Percentiles rank a stretch among this genome's conserved stretches.
These are phyloP conservation scores for Brettanomyces naardenensis DNA, from an alignment of 805 yeast species.

Conservation along the genomic window DNA sequence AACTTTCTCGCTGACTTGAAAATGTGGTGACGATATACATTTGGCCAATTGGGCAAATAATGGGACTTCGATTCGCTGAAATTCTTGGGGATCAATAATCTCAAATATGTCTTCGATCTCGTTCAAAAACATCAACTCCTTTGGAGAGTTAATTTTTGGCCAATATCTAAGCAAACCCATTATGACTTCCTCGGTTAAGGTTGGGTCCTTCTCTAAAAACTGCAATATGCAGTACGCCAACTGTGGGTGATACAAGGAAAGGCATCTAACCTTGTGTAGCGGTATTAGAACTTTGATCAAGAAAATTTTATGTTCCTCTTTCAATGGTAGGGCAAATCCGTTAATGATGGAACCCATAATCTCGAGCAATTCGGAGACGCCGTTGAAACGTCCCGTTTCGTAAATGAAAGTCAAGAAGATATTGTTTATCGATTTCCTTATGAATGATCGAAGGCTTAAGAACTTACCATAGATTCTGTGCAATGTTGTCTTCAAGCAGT, in stretches of 20 bases:
- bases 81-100: conserved; percentile 90
- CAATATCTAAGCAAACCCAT: conserved; percentile 89
- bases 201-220: conserved; percentile 89
- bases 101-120: conserved; percentile 96
- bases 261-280: conserved; percentile 81
- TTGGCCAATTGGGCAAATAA: conserved; percentile 88
- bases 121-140: conserved; percentile 91
- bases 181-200: conserved; percentile 90
- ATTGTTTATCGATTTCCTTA: conserved; percentile 84
- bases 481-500: conserved; percentile 86
- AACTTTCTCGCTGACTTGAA: conserved; percentile 95
- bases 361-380: conserved; percentile 90
- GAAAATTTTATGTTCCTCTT: conserved; percentile 93
- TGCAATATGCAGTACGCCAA: conserved; percentile 95
- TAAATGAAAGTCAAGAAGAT: conserved; percentile 89
- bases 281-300: conserved; percentile 82
- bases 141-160: conserved; percentile 94
- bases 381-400: conserved; percentile 94
- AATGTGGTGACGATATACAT: conserved; percentile 91
- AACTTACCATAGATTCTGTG: conserved; percentile 96
- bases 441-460: conserved; percentile 79
- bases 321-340: conserved; percentile 94
- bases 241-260: conserved; percentile 92
- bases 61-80: conserved; percentile 85
- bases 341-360: conserved; percentile 93